Conservation (phyloP, 371 early-diverging fungal genomes). For the Mucor indicus region DNA sequence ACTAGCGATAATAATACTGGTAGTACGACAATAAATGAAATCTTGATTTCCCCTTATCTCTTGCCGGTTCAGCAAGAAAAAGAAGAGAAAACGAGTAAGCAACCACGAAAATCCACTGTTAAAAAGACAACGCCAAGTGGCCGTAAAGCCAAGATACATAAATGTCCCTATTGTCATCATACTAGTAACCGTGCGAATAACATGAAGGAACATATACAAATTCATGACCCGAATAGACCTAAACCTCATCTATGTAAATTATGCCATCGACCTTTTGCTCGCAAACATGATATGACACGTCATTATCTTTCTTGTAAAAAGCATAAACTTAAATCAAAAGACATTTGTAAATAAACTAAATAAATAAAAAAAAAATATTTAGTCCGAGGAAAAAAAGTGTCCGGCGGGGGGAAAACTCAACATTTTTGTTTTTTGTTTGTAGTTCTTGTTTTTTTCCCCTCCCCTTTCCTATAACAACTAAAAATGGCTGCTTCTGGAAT, state of each 20-base stretch:
- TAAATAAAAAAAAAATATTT: too few relatives aligned
- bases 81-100: too few relatives aligned
- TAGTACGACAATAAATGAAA: too few relatives aligned
- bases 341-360: too few relatives aligned
- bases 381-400: too few relatives aligned
- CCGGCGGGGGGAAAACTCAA: too few relatives aligned
- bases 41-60: neutral
- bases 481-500: conserved; percentile 55
- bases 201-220: conserved; percentile 37
- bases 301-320: conserved; percentile 36
- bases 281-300: conserved; percentile 69
- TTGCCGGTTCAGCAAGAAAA: neutral
- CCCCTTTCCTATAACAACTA: conserved; percentile 33
- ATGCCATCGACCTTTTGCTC: conserved; percentile 60
- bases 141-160: conserved; percentile 17
- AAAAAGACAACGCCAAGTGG: conserved; percentile 8
- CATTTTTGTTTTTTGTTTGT: too few relatives aligned
- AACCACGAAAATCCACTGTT: too few relatives aligned
- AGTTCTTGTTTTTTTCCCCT: too few relatives aligned
- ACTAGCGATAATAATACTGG: too few relatives aligned
- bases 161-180: conserved; percentile 33
- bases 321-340: too few relatives aligned
- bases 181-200: conserved; percentile 41
- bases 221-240: conserved; percentile 37
- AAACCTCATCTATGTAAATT: conserved; percentile 33